phyloP scores from a whole-genome alignment of 2,329 filamentous ascomycete species.

The Tolypocladium nubicola region DNA sequence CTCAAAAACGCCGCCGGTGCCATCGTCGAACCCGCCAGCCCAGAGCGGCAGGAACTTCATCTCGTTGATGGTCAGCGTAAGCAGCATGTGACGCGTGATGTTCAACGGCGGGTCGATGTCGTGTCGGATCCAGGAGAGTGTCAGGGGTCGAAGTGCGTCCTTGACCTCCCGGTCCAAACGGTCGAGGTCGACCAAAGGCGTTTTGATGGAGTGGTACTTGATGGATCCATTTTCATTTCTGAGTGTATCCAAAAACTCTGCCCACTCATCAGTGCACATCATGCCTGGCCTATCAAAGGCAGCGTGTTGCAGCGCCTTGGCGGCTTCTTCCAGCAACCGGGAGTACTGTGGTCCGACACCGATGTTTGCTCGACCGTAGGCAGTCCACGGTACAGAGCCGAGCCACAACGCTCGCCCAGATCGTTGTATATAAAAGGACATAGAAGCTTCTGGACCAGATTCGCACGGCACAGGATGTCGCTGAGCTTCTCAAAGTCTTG shows the following conservation, averaged over 20 bases:
- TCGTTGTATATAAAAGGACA: conserved; percentile 24
- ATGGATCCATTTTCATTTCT: neutral
- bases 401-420: conserved; percentile 5
- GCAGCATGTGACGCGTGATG: conserved; percentile 34
- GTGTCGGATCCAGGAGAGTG: conserved; percentile 13
- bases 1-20: conserved; percentile 39
- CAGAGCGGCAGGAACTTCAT: conserved; percentile 54
- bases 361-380: too few species aligned
- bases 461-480: conserved; percentile 14
- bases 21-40: conserved; percentile 47
- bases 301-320: neutral
- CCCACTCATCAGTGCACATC: neutral
- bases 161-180: conserved; percentile 12
- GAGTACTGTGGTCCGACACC: neutral
- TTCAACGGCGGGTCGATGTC: conserved; percentile 22
- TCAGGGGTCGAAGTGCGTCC: conserved; percentile 9
- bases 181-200: conserved; percentile 11
- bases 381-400: neutral
- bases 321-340: neutral
- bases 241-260: neutral
- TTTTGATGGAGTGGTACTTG: neutral
- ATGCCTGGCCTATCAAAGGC: neutral
- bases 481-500: conserved; percentile 13
- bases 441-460: conserved; percentile 18
- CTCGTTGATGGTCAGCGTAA: conserved; percentile 45